Evolutionary conservation across 164 flowering plant species (phyloP).

Genomic region (Kingdonia uniflora): DNA sequence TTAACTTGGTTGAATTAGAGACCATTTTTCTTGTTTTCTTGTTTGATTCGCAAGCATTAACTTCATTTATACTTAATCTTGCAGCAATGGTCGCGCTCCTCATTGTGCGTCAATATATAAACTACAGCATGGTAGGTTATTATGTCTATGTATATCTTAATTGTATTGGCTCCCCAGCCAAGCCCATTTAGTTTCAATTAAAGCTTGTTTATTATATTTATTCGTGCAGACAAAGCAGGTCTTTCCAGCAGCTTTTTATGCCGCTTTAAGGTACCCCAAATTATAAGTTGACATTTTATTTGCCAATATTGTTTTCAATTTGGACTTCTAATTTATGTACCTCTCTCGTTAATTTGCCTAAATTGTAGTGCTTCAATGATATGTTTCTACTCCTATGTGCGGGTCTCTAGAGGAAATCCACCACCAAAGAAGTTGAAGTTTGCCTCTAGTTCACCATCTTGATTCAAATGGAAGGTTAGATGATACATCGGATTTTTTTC

Average conservation of each 20-base stretch:
- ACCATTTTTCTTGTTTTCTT: too few species aligned
- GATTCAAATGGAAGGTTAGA: background rate
- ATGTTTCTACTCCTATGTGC: background rate
- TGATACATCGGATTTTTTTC: too few species aligned
- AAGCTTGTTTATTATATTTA: too few species aligned
- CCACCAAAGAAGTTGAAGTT: conserved; percentile 1
- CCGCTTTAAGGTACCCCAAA: background rate
- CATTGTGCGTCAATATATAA: too few species aligned
- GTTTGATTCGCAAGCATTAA: too few species aligned
- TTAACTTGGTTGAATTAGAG: too few species aligned
- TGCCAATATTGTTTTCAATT: background rate
- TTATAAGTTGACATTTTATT: background rate
- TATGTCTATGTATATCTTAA: too few species aligned
- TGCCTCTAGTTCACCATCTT: background rate
- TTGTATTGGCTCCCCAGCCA: too few species aligned
- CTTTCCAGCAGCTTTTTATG: background rate
- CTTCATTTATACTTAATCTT: too few species aligned
- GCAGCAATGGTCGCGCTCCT: too few species aligned
- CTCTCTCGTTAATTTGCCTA: background rate
- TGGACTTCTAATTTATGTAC: background rate
- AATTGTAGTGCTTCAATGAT: background rate
- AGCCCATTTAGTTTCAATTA: too few species aligned
- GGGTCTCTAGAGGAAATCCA: background rate
- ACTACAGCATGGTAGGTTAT: too few species aligned
- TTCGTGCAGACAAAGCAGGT: background rate